phyloP scores from a whole-genome alignment of 208 protist species.

The Acanthamoeba royreba region DNA sequence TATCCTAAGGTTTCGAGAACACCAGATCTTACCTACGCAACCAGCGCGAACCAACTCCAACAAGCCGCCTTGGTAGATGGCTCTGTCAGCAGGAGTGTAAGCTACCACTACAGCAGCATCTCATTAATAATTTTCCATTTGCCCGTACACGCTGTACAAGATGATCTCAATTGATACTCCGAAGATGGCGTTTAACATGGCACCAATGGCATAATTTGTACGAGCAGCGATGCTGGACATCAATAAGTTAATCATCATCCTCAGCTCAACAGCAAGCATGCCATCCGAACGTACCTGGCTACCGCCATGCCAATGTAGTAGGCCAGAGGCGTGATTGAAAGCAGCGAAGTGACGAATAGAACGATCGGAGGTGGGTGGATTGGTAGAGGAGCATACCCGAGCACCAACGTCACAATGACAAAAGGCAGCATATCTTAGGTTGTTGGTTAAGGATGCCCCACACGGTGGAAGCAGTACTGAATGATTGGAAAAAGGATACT shows the following conservation, averaged over 20 bases:
- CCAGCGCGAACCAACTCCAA: constrained; percentile 7
- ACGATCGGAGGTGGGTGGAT: constrained; percentile 25
- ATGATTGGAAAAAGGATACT: neutral
- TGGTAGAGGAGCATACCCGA: constrained; percentile 36
- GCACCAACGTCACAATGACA: constrained; percentile 56
- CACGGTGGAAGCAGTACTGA: too few relatives aligned
- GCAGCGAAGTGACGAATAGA: constrained; percentile 57
- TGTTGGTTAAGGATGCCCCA: neutral
- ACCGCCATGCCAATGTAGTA: constrained; percentile 78
- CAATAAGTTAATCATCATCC: too few relatives aligned
- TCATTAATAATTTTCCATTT: too few relatives aligned
- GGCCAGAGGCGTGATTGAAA: constrained; percentile 76
- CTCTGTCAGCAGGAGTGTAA: neutral
- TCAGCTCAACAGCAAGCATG: too few relatives aligned
- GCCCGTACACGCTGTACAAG: constrained; percentile 69
- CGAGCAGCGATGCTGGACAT: constrained; percentile 67
- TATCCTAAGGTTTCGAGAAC: too few relatives aligned
- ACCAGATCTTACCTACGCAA: too few relatives aligned
- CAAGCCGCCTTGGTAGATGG: constrained; percentile 43
- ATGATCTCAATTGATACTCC: constrained; percentile 83
- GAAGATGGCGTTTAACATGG: constrained; percentile 81
- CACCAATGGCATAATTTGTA: constrained; percentile 78
- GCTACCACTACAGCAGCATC: neutral
- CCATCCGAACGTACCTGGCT: neutral
- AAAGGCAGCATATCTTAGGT: constrained; percentile 52